phyloP scores from a whole-genome alignment of 805 yeast species.

The Yamadazyma akitaensis region DNA sequence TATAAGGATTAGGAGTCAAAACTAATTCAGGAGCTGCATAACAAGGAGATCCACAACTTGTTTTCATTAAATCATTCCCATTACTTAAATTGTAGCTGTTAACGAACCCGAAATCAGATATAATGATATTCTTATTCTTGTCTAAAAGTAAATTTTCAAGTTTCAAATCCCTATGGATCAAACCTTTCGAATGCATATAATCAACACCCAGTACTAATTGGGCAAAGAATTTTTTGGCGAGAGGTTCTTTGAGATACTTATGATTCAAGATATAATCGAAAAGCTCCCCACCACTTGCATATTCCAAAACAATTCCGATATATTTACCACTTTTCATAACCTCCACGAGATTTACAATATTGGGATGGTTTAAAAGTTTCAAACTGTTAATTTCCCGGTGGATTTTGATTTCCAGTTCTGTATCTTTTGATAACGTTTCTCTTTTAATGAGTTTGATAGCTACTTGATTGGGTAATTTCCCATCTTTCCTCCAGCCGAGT shows the following conservation, averaged over 20 bases:
- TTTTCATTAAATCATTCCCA: constrained; percentile 76
- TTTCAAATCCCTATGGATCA: constrained; percentile 75
- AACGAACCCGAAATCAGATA: constrained; percentile 93
- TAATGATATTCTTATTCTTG: constrained; percentile 79
- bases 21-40: constrained; percentile 98
- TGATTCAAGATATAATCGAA: constrained; percentile 89
- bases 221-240: constrained; percentile 85
- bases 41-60: constrained; percentile 96
- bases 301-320: constrained; percentile 93
- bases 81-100: constrained; percentile 62
- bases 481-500: constrained; percentile 90
- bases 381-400: constrained; percentile 92
- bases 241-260: constrained; percentile 79
- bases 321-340: constrained; percentile 92
- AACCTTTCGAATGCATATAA: constrained; percentile 79
- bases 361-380: constrained; percentile 84
- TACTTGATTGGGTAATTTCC: constrained; percentile 74
- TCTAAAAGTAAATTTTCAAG: constrained; percentile 74
- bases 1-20: constrained; percentile 79
- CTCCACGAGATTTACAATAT: constrained; percentile 86
- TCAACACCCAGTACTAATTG: constrained; percentile 92
- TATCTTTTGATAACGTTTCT: constrained; percentile 81
- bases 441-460: constrained; percentile 91
- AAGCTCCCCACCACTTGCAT: constrained; percentile 96
- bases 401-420: constrained; percentile 83